A percentile compares a stretch with the other conserved stretches of the same genome.
Conservation (phyloP, 192 early-diverging fungal species). For the Coemansia aciculifera region DNA sequence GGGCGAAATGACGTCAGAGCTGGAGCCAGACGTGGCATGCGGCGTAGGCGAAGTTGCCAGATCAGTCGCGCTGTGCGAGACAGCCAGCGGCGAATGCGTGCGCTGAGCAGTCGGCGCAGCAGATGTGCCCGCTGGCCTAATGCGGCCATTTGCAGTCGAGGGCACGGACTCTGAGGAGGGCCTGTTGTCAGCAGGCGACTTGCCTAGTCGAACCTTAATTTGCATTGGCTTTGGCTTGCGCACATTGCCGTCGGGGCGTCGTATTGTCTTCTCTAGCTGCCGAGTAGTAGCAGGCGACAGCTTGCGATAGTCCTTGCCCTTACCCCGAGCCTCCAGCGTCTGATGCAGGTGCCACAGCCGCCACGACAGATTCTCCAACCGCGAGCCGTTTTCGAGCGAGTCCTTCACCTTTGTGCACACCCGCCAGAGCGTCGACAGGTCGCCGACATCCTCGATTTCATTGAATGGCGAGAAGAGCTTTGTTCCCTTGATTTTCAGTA, state of each 20-base stretch:
- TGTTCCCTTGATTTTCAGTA: slow-evolving; percentile 73
- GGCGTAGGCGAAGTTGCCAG: neutral
- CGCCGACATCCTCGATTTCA: slow-evolving; percentile 71
- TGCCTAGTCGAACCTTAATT: slow-evolving; percentile 53
- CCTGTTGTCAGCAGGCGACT: slow-evolving; percentile 27
- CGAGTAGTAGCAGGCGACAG: slow-evolving; percentile 60
- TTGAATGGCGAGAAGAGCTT: slow-evolving; percentile 73
- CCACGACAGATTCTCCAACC: slow-evolving; percentile 85
- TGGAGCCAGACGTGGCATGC: neutral
- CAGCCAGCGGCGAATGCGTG: slow-evolving; percentile 2
- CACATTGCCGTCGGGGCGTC: slow-evolving; percentile 28
- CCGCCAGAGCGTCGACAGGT: slow-evolving; percentile 75
- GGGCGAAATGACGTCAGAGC: neutral
- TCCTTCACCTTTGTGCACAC: slow-evolving; percentile 87
- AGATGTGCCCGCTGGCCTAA: neutral
- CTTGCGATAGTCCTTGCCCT: slow-evolving; percentile 59
- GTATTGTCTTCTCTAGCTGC: slow-evolving; percentile 58
- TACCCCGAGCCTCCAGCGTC: slow-evolving; percentile 57
- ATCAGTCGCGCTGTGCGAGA: neutral
- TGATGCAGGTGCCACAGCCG: slow-evolving; percentile 80
- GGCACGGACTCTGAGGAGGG: slow-evolving; percentile 9
- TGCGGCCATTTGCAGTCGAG: slow-evolving; percentile 1
- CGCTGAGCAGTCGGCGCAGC: neutral
- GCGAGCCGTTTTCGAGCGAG: slow-evolving; percentile 76
- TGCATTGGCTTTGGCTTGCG: slow-evolving; percentile 53